Evolutionary conservation across 495 filamentous ascomycete species (phyloP), one percentile per base, ranked within the genome.

Genomic region (Lasiosphaeris hirsuta): DNA sequence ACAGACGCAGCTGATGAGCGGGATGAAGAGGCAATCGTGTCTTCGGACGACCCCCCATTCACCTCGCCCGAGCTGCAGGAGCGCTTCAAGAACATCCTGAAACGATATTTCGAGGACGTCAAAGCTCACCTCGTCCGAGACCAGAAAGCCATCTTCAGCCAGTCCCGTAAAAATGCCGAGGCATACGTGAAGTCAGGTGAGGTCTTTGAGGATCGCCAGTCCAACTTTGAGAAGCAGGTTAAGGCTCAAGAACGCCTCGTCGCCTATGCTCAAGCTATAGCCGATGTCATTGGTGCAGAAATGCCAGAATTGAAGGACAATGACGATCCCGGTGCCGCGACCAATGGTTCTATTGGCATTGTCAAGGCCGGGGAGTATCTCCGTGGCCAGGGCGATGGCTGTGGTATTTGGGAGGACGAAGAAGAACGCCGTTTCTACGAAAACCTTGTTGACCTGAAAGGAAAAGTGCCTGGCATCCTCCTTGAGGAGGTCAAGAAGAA

Each of bases 341-440:
- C 82, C 0, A 86, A 86, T 64, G 85, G 90, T 19, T 83, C 86
- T 1, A 97, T 97, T 63, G 96, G 94, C 15, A 84, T 99, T 48
- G 87, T 97, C 58, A 95, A 96, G 70, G 88, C 92, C 33, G 90
- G 90, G 1, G 95, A 99, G 59, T 97, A 96, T 64, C 79, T 97
- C 8, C 88, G 90, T 35, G 90, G 90, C 17, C 89, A 94, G 64
- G 86, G 86, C 5, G 94, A 97, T 58, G 93, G 93, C 7, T 82
- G 91, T n/a, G 94, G 94, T 1, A 97, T 97, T 63, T 99, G 94
- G 94, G 95, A 97, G 75, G 94, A 99, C 62, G 94, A 97, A 65
- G 94, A 99, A 42, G 92, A 99, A 69, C 82, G 95, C 53, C 88
- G 94, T 36, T 99, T 97, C 70, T 97, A 99, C 69, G 94, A 99